Evolutionary conservation across 331 rosid genomes (phyloP).

Genomic region (Prunus yedoensis): DNA sequence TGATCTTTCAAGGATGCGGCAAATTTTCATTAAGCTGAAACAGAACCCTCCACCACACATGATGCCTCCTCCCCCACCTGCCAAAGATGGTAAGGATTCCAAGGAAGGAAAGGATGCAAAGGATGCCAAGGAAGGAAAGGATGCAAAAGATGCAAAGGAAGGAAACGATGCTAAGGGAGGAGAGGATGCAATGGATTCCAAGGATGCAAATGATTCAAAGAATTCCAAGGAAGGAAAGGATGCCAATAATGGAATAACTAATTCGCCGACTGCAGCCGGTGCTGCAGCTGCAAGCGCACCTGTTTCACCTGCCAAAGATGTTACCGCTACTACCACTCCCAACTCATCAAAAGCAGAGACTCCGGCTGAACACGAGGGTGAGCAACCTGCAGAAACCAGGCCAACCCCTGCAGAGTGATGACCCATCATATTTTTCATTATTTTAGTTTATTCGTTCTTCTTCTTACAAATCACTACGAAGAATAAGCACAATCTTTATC

Average conservation of each 20-base stretch:
- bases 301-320: slow-evolving; percentile 45
- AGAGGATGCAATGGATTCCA: slow-evolving; percentile 32
- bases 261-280: slow-evolving; percentile 35
- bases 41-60: slow-evolving; percentile 76
- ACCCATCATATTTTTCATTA: slow-evolving; percentile 4
- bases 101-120: slow-evolving; percentile 36
- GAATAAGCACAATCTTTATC: slow-evolving; percentile 49
- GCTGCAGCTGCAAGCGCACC: slow-evolving; percentile 29
- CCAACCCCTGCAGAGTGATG: slow-evolving; percentile 47
- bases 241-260: slow-evolving; percentile 33
- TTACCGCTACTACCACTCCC: slow-evolving; percentile 32
- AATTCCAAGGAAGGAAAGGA: slow-evolving; percentile 36
- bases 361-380: slow-evolving; percentile 38
- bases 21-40: slow-evolving; percentile 71
- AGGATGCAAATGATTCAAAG: slow-evolving; percentile 32
- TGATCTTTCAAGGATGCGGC: slow-evolving; percentile 88
- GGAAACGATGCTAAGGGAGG: slow-evolving; percentile 40
- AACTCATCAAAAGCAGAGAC: slow-evolving; percentile 37
- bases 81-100: slow-evolving; percentile 42
- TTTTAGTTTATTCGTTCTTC: slow-evolving; percentile 20
- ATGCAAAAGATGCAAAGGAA: slow-evolving; percentile 27
- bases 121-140: slow-evolving; percentile 36
- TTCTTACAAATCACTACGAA: slow-evolving; percentile 33
- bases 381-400: slow-evolving; percentile 34
- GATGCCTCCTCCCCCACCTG: slow-evolving; percentile 64